A percentile compares a stretch with the other conserved stretches of the same genome.
These are phyloP conservation scores for Borovskyia barvae DNA, from an alignment of 208 protist genomes.

Conservation along the genomic window DNA sequence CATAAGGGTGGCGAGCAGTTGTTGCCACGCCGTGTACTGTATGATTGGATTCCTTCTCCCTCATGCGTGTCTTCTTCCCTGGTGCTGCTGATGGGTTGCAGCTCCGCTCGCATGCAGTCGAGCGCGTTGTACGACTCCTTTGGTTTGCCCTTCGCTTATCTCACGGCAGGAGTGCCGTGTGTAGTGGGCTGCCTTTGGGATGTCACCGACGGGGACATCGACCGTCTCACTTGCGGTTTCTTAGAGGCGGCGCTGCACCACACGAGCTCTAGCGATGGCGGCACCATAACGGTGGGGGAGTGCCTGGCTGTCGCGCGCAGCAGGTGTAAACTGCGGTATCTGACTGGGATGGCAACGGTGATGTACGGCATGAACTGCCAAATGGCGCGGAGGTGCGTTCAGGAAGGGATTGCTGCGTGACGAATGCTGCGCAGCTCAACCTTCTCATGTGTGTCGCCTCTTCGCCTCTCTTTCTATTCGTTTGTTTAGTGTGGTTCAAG, in stretches of 20 bases:
- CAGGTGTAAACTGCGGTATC: conserved; percentile 52
- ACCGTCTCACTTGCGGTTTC: conserved; percentile 55
- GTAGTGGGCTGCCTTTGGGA: conserved; percentile 77
- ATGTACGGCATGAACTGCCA: conserved; percentile 56
- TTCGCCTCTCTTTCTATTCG: neutral
- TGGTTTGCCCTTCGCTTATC: conserved; percentile 70
- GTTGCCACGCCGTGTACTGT: conserved; percentile 35
- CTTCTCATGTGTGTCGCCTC: conserved; percentile 8
- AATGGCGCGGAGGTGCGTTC: no score
- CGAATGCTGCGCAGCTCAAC: neutral
- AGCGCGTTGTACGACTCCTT: conserved; percentile 35
- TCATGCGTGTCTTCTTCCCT: neutral
- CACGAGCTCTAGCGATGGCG: neutral
- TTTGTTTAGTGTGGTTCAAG: no score
- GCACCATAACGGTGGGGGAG: conserved; percentile 33
- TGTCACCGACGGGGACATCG: conserved; percentile 78
- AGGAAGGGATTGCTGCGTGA: no score
- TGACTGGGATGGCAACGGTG: conserved; percentile 54
- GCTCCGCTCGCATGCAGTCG: conserved; percentile 51
- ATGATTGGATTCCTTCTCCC: conserved; percentile 40
- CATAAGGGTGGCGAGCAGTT: conserved; percentile 62
- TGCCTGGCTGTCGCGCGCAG: conserved; percentile 41
- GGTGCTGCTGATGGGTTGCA: conserved; percentile 83
- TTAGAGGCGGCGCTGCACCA: conserved; percentile 6
- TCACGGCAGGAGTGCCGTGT: conserved; percentile 59